Percentiles rank a stretch among this genome's conserved stretches.
Conservation (phyloP, 495 filamentous ascomycete genomes). For the Penicillium argentinense region DNA sequence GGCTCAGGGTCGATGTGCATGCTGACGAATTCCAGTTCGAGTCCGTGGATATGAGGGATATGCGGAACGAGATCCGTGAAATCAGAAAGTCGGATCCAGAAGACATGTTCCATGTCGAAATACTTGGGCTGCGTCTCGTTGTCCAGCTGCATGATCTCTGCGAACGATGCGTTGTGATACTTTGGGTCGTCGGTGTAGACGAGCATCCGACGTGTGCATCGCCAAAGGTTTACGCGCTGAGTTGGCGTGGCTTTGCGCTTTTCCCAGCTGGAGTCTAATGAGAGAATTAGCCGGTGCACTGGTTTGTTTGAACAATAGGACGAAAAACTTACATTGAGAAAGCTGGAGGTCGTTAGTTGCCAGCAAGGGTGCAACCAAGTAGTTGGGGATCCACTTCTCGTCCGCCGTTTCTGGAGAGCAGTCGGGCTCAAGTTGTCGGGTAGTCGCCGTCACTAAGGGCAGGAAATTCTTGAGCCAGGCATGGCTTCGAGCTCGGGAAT, state of each 20-base stretch:
- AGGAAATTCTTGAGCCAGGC: constrained; percentile 50
- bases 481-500: constrained; percentile 43
- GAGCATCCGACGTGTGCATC: constrained; percentile 51
- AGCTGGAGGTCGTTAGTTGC: constrained; percentile 75
- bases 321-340: constrained; percentile 59
- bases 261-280: constrained; percentile 68
- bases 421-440: constrained; percentile 44
- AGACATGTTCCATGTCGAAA: constrained; percentile 60
- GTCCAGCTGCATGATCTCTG: constrained; percentile 46
- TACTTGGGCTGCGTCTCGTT: constrained; percentile 52
- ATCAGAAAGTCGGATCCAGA: constrained; percentile 79
- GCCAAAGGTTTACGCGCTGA: constrained; percentile 54
- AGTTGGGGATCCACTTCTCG: constrained; percentile 77
- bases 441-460: constrained; percentile 51
- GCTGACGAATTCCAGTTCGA: constrained; percentile 53
- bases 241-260: constrained; percentile 46
- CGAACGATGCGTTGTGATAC: constrained; percentile 37
- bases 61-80: constrained; percentile 72
- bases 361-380: constrained; percentile 70
- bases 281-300: constrained; percentile 5
- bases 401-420: constrained; percentile 42
- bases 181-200: constrained; percentile 45
- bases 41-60: constrained; percentile 64
- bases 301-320: neutral
- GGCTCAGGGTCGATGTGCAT: constrained; percentile 51